These are phyloP conservation scores for Leccinellum albellum DNA, from an alignment of 768 basidiomycete genomes.

Conservation along the genomic window DNA sequence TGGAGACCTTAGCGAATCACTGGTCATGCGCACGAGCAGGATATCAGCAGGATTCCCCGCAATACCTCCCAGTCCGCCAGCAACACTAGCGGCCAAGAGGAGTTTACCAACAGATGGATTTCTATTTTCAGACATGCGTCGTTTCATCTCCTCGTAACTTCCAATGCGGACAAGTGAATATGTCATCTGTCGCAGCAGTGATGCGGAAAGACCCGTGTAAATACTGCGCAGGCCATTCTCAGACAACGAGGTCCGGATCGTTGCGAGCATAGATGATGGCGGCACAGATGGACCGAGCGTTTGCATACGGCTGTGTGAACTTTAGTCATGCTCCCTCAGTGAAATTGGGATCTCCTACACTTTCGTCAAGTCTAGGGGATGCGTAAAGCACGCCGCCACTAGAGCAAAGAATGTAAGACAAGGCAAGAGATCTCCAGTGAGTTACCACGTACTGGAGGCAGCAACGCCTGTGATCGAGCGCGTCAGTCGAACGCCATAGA, in stretches of 20 bases:
- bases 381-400: conserved; percentile 82
- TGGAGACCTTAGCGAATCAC: conserved; percentile 71
- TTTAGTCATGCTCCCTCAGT: background rate
- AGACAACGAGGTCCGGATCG: conserved; percentile 60
- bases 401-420: conserved; percentile 9
- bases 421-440: background rate
- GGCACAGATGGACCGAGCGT: conserved; percentile 51
- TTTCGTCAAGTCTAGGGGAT: conserved; percentile 84
- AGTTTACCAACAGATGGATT: conserved; percentile 53
- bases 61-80: conserved; percentile 79
- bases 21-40: conserved; percentile 82
- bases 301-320: conserved; percentile 68
- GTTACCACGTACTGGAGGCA: conserved; percentile 53
- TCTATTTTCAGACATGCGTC: conserved; percentile 45
- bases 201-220: conserved; percentile 79
- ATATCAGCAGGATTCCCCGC: conserved; percentile 83
- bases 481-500: background rate
- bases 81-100: conserved; percentile 60
- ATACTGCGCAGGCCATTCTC: conserved; percentile 70
- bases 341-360: conserved; percentile 45
- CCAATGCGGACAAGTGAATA: conserved; percentile 86
- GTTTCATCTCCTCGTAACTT: conserved; percentile 75
- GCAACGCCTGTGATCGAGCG: conserved; percentile 47
- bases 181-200: conserved; percentile 85
- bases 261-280: conserved; percentile 61